Percentiles rank a stretch among this genome's conserved stretches.
phyloP scores from a whole-genome alignment of 2,329 filamentous ascomycete genomes.

The Metarhizium anisopliae region DNA sequence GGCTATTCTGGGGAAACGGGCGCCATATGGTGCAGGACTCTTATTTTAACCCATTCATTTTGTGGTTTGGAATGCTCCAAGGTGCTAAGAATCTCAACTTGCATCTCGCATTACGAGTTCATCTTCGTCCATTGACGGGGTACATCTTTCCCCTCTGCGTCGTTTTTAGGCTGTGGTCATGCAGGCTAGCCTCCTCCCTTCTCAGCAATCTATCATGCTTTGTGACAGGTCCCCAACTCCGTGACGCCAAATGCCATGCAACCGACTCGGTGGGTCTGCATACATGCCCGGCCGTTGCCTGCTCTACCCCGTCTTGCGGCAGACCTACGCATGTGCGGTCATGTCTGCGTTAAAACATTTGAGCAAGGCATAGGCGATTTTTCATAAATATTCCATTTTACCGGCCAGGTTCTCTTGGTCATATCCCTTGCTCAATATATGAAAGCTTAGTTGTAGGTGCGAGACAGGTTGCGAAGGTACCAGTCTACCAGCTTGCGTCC shows the following conservation, averaged over 20 bases:
- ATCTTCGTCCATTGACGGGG: neutral
- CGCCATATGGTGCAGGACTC: no score
- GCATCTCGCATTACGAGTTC: neutral
- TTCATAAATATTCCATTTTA: neutral
- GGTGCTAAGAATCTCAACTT: neutral
- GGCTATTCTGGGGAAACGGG: no score
- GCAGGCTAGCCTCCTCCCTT: neutral
- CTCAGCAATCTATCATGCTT: neutral
- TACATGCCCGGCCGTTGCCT: conserved; percentile 8
- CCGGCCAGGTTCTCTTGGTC: neutral
- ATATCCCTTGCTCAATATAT: neutral
- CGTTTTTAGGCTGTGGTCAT: neutral
- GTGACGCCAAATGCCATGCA: conserved; percentile 32
- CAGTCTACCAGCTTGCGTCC: conserved; percentile 95
- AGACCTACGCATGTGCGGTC: neutral
- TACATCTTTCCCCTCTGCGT: neutral
- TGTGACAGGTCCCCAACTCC: conserved; percentile 24
- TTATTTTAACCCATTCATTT: no score
- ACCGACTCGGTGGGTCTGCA: conserved; percentile 23
- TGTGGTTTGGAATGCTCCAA: neutral
- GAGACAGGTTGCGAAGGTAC: conserved; percentile 94
- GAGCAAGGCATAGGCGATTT: neutral
- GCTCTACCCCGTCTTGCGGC: neutral
- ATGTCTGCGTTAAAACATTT: neutral
- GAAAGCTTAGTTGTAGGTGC: conserved; percentile 62